Evolutionary conservation across 2,329 filamentous ascomycete species (phyloP), one percentile per base, ranked within the genome.

Genomic region (Fusarium sp.): DNA sequence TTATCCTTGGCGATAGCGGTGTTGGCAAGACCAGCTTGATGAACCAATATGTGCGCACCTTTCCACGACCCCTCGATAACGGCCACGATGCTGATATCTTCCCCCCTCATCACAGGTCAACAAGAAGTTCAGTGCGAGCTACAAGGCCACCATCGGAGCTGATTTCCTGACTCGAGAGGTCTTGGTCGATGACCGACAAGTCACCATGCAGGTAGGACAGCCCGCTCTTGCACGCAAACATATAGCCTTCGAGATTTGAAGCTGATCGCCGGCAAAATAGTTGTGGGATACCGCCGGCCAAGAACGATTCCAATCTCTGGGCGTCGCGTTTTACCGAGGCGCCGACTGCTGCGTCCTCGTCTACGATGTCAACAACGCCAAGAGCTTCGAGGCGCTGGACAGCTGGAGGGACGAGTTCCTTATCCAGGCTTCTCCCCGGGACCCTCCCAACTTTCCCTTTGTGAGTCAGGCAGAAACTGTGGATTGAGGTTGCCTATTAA

Each of bases 1-100:
- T 99, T 81, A 98, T 99, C 86, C 92, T 99, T 79, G 96, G 96
- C 79, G 96, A 99, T 85, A 98, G 96, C 85, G 96, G 96, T 86
- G 96, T 99, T 73, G 96, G 96, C 84, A 99, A 99, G 90, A 99
- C 96, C 71, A 98, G 95, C 85, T 92, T 99, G 90, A 99, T 99
- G 96, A 99, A 99, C 87, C 96, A 99, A 98, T 99, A 98, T 94
- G 96, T 98, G 91, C 84, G 93, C 67, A 70, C 47, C 37, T 29
- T 79, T 64, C 69, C 54, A 57, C 59, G 42, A 63, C n/a, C 59
- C 50, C 54, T 57, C 31, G 38, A 29, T n/a, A 52, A 52, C 16
- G 34, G 37, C 18, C 24, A 42, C 60, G 40, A 70, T 64, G 52
- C 77, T 77, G 64, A 78, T 60, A 20, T 5, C 4, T 18, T 5